These are phyloP conservation scores for Cenococcum geophilum DNA, from an alignment of 495 filamentous ascomycete genomes.

Conservation along the genomic window DNA sequence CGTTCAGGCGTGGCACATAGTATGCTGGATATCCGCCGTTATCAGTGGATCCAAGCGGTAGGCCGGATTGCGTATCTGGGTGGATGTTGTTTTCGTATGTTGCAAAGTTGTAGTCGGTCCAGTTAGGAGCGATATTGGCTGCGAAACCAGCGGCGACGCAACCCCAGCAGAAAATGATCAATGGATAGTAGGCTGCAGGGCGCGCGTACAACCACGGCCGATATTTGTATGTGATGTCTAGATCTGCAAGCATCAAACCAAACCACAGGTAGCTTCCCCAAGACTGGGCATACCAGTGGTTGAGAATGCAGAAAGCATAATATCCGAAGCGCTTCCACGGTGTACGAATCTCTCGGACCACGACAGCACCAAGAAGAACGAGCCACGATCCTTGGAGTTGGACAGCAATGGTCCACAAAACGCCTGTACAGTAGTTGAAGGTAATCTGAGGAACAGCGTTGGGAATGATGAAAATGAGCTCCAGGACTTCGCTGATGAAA, in stretches of 20 bases:
- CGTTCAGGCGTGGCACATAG: constrained; percentile 41
- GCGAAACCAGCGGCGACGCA: constrained; percentile 31
- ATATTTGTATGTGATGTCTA: constrained; percentile 43
- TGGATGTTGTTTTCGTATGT: constrained; percentile 39
- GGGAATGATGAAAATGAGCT: constrained; percentile 42
- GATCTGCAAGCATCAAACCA: constrained; percentile 40
- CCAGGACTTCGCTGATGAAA: constrained; percentile 38
- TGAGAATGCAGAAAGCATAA: constrained; percentile 39
- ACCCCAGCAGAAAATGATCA: constrained; percentile 27
- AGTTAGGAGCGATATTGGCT: constrained; percentile 33
- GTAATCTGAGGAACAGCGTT: constrained; percentile 43
- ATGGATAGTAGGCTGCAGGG: constrained; percentile 32
- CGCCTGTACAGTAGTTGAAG: constrained; percentile 43
- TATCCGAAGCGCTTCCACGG: constrained; percentile 43
- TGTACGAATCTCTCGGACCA: constrained; percentile 41
- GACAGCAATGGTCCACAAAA: constrained; percentile 44
- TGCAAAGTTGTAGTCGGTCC: constrained; percentile 31
- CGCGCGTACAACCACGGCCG: constrained; percentile 32
- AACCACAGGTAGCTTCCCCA: constrained; percentile 43
- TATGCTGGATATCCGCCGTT: constrained; percentile 37
- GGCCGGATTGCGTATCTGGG: constrained; percentile 35
- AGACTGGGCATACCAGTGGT: constrained; percentile 40
- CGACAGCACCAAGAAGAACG: constrained; percentile 36
- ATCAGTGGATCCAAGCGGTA: constrained; percentile 29
- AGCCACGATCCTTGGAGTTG: constrained; percentile 42